phyloP scores from a whole-genome alignment of 1,284 basidiomycete species.

The Porogramme epimiltina region DNA sequence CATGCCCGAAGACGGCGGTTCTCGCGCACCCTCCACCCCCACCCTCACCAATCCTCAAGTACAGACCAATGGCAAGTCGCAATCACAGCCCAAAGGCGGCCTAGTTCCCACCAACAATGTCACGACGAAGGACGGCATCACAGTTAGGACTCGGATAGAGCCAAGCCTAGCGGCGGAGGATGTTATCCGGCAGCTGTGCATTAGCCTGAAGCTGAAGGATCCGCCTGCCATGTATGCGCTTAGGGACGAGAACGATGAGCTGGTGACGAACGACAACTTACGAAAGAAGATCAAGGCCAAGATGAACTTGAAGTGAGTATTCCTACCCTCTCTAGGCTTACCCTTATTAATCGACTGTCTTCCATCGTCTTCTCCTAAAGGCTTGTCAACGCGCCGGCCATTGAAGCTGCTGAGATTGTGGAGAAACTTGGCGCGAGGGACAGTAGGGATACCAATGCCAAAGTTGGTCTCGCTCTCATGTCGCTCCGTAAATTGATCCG shows the following conservation, averaged over 20 bases:
- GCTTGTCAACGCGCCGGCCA: conserved; percentile 78
- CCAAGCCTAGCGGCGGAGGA: conserved; percentile 78
- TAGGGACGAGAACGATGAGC: conserved; percentile 83
- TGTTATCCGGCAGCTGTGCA: conserved; percentile 76
- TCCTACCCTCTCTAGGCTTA: no score
- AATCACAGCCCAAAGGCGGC: conserved; percentile 34
- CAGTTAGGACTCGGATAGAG: conserved; percentile 79
- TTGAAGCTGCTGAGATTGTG: conserved; percentile 81
- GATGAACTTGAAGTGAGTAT: conserved; percentile 75
- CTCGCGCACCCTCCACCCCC: conserved; percentile 14
- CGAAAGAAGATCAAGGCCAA: conserved; percentile 81
- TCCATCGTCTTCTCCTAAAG: conserved; percentile 42
- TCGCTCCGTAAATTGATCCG: conserved; percentile 85
- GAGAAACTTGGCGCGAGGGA: conserved; percentile 62
- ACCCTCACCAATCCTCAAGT: conserved; percentile 4
- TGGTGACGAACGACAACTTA: conserved; percentile 91
- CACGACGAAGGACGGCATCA: conserved; percentile 69
- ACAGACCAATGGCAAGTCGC: conserved; percentile 38
- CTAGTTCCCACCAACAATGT: conserved; percentile 82
- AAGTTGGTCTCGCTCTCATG: conserved; percentile 71
- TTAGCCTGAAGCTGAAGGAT: conserved; percentile 83
- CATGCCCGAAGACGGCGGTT: conserved; percentile 17
- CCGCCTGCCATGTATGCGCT: conserved; percentile 82
- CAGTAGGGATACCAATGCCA: conserved; percentile 48
- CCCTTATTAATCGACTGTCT: no score